Evolutionary conservation across 2,329 filamentous ascomycete species (phyloP), one percentile per base, ranked within the genome.

Genomic region (Colletotrichum musicola): DNA sequence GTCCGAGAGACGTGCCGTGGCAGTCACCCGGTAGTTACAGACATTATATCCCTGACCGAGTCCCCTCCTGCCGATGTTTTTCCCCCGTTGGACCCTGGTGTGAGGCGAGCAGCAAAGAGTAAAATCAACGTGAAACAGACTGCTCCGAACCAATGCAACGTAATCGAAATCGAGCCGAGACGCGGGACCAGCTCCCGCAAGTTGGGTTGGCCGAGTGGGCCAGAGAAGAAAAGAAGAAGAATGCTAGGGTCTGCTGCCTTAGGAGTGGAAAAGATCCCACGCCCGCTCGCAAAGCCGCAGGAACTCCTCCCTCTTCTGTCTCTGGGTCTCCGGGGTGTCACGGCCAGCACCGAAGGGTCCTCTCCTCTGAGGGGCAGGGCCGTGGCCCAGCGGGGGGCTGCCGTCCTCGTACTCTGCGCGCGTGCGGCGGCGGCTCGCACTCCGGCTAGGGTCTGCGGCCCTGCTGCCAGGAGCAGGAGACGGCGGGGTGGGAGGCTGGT

Each of bases 221-320:
- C 30, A 25, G 49, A 50, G 30, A 46, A 67, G 62, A 65, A 60
- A 55, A 14, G 30, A 55, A 65, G 70, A 72, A 65, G 70, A 72
- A 71, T 69, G 18, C 14, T 14, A 27, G 20, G 7, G 25, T 6
- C 13, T 51, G 13, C 14, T 25, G n/a, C 14, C 62, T 88, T 82
- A 98, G 71, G 94, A 97, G 83, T 98, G 96, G 81, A 98, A 97
- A 30, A 99, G 81, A 82, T 99, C 96, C 96, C 96, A 99, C 9
- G 96, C 96, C 75, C 93, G 87, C 73, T 93, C 90, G 78, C 95
- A 98, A 57, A 98, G 83, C 64, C 88, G 85, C 72, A 99, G 84
- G 77, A 99, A 99, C 78, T 97, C 94, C 50, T 97, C 94, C 77
- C 94, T 94, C 89, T 98, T 98, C 76, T 88, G 91, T 74, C 89